Percentiles rank a stretch among this genome's conserved stretches.
Conservation (phyloP, 176 grass and related monocot genomes). For the Carex pumila region DNA sequence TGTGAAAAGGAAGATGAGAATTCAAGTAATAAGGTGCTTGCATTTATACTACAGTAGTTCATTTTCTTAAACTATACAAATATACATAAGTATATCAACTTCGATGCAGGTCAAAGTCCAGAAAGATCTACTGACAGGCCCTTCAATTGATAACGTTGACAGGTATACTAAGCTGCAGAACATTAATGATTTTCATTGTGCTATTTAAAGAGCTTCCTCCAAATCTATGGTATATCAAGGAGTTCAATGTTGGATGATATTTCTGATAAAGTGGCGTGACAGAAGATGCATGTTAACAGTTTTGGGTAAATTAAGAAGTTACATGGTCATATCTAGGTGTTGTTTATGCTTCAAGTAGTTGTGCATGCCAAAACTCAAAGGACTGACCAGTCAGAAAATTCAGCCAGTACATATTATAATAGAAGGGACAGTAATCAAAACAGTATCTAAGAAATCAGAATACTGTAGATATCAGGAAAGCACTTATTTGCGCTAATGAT, state of each 20-base stretch:
- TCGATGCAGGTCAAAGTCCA: constrained; percentile 31
- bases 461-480: not conserved
- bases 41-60: not conserved
- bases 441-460: not conserved
- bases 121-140: constrained; percentile 15
- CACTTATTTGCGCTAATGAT: not conserved
- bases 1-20: constrained; percentile 35
- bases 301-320: not conserved
- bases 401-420: not conserved
- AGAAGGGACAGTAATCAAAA: not conserved
- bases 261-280: not conserved
- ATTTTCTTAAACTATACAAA: constrained; percentile 10
- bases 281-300: not conserved
- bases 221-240: not conserved
- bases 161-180: constrained; percentile 17
- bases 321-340: not conserved
- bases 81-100: constrained; percentile 26
- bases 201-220: not conserved
- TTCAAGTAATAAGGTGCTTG: constrained; percentile 51
- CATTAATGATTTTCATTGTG: not conserved
- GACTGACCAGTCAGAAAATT: not conserved
- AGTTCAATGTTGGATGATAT: not conserved
- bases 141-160: constrained; percentile 24
- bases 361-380: not conserved
- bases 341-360: not conserved